Conservation (phyloP, 2,329 filamentous ascomycete genomes). For the Pseudonectria foliicola region DNA sequence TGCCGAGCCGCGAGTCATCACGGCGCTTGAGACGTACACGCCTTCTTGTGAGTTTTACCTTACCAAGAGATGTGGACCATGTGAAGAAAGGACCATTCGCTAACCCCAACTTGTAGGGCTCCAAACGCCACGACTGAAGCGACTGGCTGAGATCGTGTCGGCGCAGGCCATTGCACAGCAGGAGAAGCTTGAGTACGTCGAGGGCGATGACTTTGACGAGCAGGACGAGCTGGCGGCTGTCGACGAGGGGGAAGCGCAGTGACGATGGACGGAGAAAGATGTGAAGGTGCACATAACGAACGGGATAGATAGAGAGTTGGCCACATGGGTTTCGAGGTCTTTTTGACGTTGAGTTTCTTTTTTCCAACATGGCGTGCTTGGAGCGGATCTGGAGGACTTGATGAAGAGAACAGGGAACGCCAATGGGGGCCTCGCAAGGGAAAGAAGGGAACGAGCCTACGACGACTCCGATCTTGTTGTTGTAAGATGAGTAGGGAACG, state of each 20-base stretch:
- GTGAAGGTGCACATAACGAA: not conserved
- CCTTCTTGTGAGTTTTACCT: conserved; percentile 69
- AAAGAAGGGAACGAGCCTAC: too few species aligned
- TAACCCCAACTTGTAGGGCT: conserved; percentile 58
- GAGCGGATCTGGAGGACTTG: conserved; percentile 16
- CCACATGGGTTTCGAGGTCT: conserved; percentile 21
- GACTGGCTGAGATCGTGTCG: conserved; percentile 95
- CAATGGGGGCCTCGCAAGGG: too few species aligned
- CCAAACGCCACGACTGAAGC: conserved; percentile 90
- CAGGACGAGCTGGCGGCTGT: conserved; percentile 45
- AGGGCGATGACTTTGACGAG: conserved; percentile 39
- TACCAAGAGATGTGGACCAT: not conserved
- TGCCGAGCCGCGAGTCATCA: conserved; percentile 91
- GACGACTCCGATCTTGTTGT: too few species aligned
- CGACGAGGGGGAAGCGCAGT: conserved; percentile 37
- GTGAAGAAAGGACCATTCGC: conserved; percentile 16
- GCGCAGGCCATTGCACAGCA: conserved; percentile 94
- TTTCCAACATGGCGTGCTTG: conserved; percentile 14
- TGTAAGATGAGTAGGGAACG: too few species aligned
- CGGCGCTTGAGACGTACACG: conserved; percentile 94
- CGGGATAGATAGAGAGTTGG: conserved; percentile 17
- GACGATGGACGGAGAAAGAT: conserved; percentile 16
- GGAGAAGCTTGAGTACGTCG: conserved; percentile 64
- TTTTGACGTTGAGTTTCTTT: conserved; percentile 22
- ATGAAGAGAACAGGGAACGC: conserved; percentile 2